Percentiles rank a stretch among this genome's conserved stretches.
phyloP scores from a whole-genome alignment of 1,284 basidiomycete species.

The Ceratobasidium sp. region DNA sequence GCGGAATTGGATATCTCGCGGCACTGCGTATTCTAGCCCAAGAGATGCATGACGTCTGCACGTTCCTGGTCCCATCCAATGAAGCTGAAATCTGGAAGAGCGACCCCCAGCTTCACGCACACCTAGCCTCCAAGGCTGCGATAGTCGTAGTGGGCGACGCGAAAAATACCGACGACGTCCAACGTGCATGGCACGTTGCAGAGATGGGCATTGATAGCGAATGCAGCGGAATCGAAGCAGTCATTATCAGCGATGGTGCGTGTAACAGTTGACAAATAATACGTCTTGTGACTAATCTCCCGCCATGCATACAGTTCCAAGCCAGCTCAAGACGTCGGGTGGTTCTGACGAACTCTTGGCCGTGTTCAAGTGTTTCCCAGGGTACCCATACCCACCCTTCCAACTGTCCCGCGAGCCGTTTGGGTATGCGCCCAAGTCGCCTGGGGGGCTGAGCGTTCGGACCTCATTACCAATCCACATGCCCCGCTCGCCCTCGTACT shows the following conservation, averaged over 20 bases:
- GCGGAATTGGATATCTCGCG: conserved; percentile 27
- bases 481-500: conserved; percentile 28
- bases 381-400: conserved; percentile 15
- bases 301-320: conserved; percentile 5
- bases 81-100: conserved; percentile 7
- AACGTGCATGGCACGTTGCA: conserved; percentile 30
- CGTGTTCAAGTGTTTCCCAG: conserved; percentile 23
- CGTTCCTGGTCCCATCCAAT: conserved; percentile 6
- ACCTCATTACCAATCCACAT: neutral
- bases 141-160: conserved; percentile 20
- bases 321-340: neutral
- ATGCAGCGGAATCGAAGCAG: conserved; percentile 28
- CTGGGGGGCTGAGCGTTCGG: neutral
- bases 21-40: conserved; percentile 28
- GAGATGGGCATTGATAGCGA: conserved; percentile 37
- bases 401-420: neutral
- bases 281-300: conserved; percentile 7
- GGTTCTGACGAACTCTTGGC: conserved; percentile 18
- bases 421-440: neutral
- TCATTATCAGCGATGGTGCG: conserved; percentile 30
- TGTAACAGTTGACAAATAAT: conserved; percentile 10
- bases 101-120: conserved; percentile 2
- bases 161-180: conserved; percentile 14
- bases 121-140: conserved; percentile 9
- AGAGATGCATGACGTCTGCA: conserved; percentile 17